Percentiles rank a stretch among this genome's conserved stretches.
Conservation (phyloP, 345 rosid genomes). For the Tarenaya hassleriana region DNA sequence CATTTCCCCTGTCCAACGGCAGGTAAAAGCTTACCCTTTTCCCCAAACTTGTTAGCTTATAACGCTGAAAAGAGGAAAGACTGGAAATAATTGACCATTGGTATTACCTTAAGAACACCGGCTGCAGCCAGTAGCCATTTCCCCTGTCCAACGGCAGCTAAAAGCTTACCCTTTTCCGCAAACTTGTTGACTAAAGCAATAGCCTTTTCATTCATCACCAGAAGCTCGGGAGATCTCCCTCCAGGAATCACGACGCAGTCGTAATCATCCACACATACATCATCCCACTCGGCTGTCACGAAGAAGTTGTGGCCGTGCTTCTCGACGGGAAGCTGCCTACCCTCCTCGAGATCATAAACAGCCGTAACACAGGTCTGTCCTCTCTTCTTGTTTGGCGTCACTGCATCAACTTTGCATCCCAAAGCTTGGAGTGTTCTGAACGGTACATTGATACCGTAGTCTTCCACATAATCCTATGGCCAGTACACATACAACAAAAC, state of each 20-base stretch:
- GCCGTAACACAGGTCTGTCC: conserved; percentile 40
- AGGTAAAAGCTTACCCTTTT: conserved; percentile 37
- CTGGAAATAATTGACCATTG: background rate
- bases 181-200: conserved; percentile 35
- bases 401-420: conserved; percentile 44
- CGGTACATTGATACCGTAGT: conserved; percentile 44
- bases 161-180: conserved; percentile 31
- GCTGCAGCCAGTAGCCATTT: conserved; percentile 43
- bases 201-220: conserved; percentile 41
- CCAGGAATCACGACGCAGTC: conserved; percentile 46
- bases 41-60: conserved; percentile 24
- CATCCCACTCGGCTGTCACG: conserved; percentile 38
- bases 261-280: conserved; percentile 31
- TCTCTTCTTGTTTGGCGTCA: conserved; percentile 40
- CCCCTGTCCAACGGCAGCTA: conserved; percentile 47
- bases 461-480: conserved; percentile 46
- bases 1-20: conserved; percentile 45
- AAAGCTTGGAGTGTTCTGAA: conserved; percentile 41
- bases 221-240: conserved; percentile 44
- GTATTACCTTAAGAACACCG: conserved; percentile 35
- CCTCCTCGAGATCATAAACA: conserved; percentile 39
- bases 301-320: conserved; percentile 44
- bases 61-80: background rate
- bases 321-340: conserved; percentile 35
- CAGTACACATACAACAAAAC: background rate